Conservation (phyloP, 2,329 filamentous ascomycete genomes). For the Aureobasidium sp. region DNA sequence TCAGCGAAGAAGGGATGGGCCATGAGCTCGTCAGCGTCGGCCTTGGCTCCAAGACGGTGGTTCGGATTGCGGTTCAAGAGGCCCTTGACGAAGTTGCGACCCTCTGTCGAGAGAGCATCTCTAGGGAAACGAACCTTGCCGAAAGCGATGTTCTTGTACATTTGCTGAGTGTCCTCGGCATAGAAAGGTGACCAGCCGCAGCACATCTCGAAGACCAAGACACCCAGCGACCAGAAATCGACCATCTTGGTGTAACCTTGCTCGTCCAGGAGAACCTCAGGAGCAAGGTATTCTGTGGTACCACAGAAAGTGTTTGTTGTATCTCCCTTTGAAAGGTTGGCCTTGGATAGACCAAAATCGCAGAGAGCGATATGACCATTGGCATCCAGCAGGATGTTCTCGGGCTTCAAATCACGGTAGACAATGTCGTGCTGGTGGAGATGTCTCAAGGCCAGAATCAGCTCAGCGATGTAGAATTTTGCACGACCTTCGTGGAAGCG, state of each 20-base stretch:
- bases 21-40: constrained; percentile 91
- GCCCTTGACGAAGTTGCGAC: constrained; percentile 96
- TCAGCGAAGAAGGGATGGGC: constrained; percentile 90
- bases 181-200: constrained; percentile 99
- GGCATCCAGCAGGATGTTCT: constrained; percentile 93
- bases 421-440: constrained; percentile 96
- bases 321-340: constrained; percentile 91
- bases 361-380: constrained; percentile 97
- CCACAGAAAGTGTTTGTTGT: constrained; percentile 99
- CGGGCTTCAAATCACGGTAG: constrained; percentile 92
- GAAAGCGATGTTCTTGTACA: constrained; percentile 99
- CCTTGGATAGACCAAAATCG: constrained; percentile 96
- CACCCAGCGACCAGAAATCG: constrained; percentile 97
- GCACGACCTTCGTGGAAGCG: constrained; percentile 90
- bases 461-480: constrained; percentile 97
- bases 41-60: constrained; percentile 81
- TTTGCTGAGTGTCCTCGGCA: constrained; percentile 97
- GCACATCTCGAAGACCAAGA: constrained; percentile 99
- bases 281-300: constrained; percentile 93
- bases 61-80: constrained; percentile 94
- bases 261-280: constrained; percentile 90
- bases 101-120: constrained; percentile 88
- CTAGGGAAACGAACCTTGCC: constrained; percentile 95
- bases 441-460: constrained; percentile 90
- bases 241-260: constrained; percentile 99